phyloP scores from a whole-genome alignment of 495 filamentous ascomycete species.

The Ramalina peruviana region DNA sequence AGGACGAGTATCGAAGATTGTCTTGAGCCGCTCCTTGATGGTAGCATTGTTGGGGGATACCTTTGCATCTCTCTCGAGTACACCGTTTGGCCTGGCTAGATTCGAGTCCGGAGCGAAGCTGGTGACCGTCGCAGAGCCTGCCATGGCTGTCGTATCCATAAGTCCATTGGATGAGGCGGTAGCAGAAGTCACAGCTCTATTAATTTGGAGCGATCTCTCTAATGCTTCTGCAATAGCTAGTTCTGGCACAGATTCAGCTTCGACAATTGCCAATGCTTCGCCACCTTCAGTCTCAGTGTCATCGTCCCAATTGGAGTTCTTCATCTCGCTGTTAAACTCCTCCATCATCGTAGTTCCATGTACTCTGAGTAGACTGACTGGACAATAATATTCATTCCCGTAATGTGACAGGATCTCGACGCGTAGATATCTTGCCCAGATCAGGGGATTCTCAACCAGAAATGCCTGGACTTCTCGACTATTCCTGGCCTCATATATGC shows the following conservation, averaged over 20 bases:
- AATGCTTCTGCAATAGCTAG: constrained; percentile 12
- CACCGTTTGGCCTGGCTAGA: too few relatives aligned
- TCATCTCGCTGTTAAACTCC: constrained; percentile 65
- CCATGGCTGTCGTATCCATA: too few relatives aligned
- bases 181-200: too few relatives aligned
- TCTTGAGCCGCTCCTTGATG: too few relatives aligned
- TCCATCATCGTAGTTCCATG: constrained; percentile 97
- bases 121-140: too few relatives aligned
- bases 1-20: too few relatives aligned
- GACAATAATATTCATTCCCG: constrained; percentile 93
- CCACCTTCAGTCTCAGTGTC: constrained; percentile 34
- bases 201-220: not conserved
- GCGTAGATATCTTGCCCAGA: constrained; percentile 86
- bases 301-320: constrained; percentile 43
- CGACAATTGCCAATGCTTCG: constrained; percentile 12
- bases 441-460: constrained; percentile 77
- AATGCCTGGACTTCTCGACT: constrained; percentile 90
- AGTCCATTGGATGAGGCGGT: too few relatives aligned
- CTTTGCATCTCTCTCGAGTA: too few relatives aligned
- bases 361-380: constrained; percentile 74
- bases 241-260: constrained; percentile 13
- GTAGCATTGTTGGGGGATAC: too few relatives aligned
- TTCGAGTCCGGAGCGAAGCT: too few relatives aligned
- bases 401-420: constrained; percentile 90
- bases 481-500: constrained; percentile 80